Base-by-base conservation (phyloP, 495 filamentous ascomycete genomes). In the Xylaria castorea region DNA sequence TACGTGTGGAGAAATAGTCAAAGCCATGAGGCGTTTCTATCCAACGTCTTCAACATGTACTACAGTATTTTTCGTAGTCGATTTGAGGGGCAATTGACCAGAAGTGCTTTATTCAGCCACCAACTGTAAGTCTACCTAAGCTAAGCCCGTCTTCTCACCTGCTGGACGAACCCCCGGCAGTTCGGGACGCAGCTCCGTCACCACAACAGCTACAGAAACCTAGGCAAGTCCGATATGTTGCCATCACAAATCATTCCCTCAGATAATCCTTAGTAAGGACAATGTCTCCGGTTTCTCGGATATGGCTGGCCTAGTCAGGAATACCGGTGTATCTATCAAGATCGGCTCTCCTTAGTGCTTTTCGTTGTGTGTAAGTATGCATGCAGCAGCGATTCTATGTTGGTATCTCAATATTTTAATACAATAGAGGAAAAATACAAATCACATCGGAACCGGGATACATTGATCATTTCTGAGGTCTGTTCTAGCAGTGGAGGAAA, bases 131-230 rank as follows among this genome's bases (percentile, higher is more conserved):
- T 25, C 61, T 32, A 65, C 25, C 40, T 8, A 53, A 38, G 20
- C 32, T 25, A 20, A 32, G 2, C 25, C 14, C 27, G 18, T 22
- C n/a, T 53, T 6, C 44, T 6, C n/a, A 11, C 50, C 20, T 22
- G 22, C 22, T 38, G 5, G 46, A 38, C 46, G 46, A 57, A 57
- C 46, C 6, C 14, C 32, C 66, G 66, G 66, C 48, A 42, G 48
- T 25, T 57, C 66, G 66, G 66, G 48, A 57, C 66, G 66, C 66
- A 68, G 57, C 50, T 42, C 66, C 66, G 66, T 40, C 50, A 16
- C 16, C 30, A 7, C 20, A 8, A 57, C 66, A 46, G 63, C 63
- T 42, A 66, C 42, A 66, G 40, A 50, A 40, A 27, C 40, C 62
- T 25, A 30, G 16, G 5, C 25, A 18, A 50, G 63, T 4, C 25